phyloP scores from a whole-genome alignment of 108 stramenopile genomes.

The Skeletonema grethae region DNA sequence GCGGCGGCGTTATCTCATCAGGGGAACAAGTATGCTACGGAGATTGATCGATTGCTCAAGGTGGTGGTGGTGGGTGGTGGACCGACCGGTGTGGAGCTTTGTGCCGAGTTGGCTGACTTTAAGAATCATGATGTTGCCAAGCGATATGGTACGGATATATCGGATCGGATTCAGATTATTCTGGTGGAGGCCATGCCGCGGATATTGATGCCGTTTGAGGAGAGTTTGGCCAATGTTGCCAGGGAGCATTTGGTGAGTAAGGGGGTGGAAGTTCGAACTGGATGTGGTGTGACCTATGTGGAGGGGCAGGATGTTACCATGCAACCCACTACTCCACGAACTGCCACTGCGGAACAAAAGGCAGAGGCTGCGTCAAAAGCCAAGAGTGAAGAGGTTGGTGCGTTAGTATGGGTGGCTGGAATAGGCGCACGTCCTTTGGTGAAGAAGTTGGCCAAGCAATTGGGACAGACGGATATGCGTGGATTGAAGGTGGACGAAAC shows the following conservation, averaged over 20 bases:
- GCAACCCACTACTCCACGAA: slow-evolving; percentile 26
- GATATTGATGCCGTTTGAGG: slow-evolving; percentile 70
- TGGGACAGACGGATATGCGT: slow-evolving; percentile 42
- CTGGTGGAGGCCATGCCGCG: slow-evolving; percentile 65
- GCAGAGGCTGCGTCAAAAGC: slow-evolving; percentile 12
- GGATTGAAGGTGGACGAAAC: slow-evolving; percentile 60
- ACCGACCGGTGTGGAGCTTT: slow-evolving; percentile 75
- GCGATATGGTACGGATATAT: slow-evolving; percentile 63
- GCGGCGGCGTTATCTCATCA: slow-evolving; percentile 45
- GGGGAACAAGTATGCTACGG: slow-evolving; percentile 30
- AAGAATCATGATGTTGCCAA: slow-evolving; percentile 55
- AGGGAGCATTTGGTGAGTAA: slow-evolving; percentile 13
- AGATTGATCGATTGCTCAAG: slow-evolving; percentile 62
- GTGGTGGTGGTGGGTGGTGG: slow-evolving; percentile 83
- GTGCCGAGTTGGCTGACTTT: slow-evolving; percentile 79
- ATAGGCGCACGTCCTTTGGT: slow-evolving; percentile 43
- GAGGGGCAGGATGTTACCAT: slow-evolving; percentile 11
- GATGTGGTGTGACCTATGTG: slow-evolving; percentile 29
- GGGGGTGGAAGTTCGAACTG: slow-evolving; percentile 40
- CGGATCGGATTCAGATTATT: slow-evolving; percentile 51
- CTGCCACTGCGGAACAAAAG: slow-evolving; percentile 19
- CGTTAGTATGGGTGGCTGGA: slow-evolving; percentile 63
- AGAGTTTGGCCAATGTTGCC: slow-evolving; percentile 50
- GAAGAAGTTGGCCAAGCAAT: slow-evolving; percentile 15
- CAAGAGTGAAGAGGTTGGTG: slow-evolving; percentile 42